Evolutionary conservation across 1,284 basidiomycete genomes (phyloP).

Genomic region (Papiliotrema nemorosa): DNA sequence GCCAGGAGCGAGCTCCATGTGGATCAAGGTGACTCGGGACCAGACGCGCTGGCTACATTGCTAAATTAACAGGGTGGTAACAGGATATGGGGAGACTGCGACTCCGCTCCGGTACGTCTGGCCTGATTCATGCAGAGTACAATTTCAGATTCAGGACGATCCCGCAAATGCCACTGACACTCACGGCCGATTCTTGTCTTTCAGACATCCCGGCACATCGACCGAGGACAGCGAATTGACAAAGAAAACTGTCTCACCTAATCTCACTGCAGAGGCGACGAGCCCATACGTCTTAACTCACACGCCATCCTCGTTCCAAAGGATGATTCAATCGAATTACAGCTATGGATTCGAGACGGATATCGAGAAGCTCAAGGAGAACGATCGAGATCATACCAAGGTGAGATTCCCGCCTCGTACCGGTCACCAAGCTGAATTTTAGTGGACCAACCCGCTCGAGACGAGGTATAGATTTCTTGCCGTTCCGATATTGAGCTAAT

Average conservation of each 20-base stretch:
- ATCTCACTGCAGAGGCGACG: slow-evolving; percentile 77
- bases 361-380: slow-evolving; percentile 60
- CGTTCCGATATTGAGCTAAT: neutral
- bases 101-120: slow-evolving; percentile 38
- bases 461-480: slow-evolving; percentile 56
- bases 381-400: slow-evolving; percentile 61
- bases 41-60: neutral
- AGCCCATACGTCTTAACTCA: slow-evolving; percentile 78
- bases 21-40: slow-evolving; percentile 66
- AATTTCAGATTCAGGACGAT: slow-evolving; percentile 68
- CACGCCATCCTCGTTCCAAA: slow-evolving; percentile 77
- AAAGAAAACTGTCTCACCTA: slow-evolving; percentile 51
- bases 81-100: slow-evolving; percentile 77
- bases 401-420: slow-evolving; percentile 12
- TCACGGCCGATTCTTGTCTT: slow-evolving; percentile 79
- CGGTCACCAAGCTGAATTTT: slow-evolving; percentile 34
- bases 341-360: slow-evolving; percentile 88
- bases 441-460: slow-evolving; percentile 97
- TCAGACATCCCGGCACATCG: slow-evolving; percentile 54
- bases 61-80: slow-evolving; percentile 66
- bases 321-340: slow-evolving; percentile 87
- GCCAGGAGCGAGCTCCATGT: slow-evolving; percentile 91
- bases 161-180: slow-evolving; percentile 59
- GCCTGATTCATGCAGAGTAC: neutral
- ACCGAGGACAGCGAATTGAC: slow-evolving; percentile 42